Conservation (phyloP, 495 filamentous ascomycete species). For the Tetracladium marchalianum region DNA sequence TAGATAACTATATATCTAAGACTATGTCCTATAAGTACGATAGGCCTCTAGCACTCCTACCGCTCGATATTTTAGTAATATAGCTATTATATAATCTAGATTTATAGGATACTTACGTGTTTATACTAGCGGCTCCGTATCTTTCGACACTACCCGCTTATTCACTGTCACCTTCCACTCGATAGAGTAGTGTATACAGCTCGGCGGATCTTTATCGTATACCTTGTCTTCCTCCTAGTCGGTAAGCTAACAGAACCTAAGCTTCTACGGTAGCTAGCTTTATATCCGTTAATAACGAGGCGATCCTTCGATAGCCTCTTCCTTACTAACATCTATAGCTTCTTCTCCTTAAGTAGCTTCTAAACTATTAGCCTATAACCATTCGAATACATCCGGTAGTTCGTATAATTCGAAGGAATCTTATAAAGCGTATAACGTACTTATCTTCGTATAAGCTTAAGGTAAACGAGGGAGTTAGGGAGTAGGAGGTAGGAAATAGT, state of each 20-base stretch:
- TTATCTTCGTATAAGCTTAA: too few relatives aligned
- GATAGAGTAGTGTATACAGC: slow-evolving; percentile 28
- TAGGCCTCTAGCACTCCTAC: slow-evolving; percentile 6
- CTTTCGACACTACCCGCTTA: slow-evolving; percentile 21
- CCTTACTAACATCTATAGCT: too few relatives aligned
- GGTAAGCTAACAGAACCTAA: slow-evolving; percentile 8
- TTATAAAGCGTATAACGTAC: too few relatives aligned
- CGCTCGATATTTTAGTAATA: slow-evolving; percentile 2
- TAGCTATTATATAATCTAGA: not conserved
- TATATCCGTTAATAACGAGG: not conserved
- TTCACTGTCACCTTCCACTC: slow-evolving; percentile 28
- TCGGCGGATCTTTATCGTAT: slow-evolving; percentile 26
- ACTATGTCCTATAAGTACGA: slow-evolving; percentile 12
- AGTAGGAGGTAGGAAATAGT: too few relatives aligned
- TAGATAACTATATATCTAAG: slow-evolving; percentile 8
- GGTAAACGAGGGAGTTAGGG: too few relatives aligned
- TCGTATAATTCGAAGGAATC: too few relatives aligned
- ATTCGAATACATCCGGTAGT: too few relatives aligned
- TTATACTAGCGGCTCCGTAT: slow-evolving; percentile 20
- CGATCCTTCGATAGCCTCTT: too few relatives aligned
- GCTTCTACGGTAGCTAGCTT: slow-evolving; percentile 1
- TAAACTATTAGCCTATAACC: too few relatives aligned
- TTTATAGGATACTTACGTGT: slow-evolving; percentile 2
- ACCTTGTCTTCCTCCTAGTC: slow-evolving; percentile 11
- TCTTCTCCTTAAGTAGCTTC: too few relatives aligned